Conservation (phyloP, 2,329 filamentous ascomycete genomes). For the Stenocarpella maydis region DNA sequence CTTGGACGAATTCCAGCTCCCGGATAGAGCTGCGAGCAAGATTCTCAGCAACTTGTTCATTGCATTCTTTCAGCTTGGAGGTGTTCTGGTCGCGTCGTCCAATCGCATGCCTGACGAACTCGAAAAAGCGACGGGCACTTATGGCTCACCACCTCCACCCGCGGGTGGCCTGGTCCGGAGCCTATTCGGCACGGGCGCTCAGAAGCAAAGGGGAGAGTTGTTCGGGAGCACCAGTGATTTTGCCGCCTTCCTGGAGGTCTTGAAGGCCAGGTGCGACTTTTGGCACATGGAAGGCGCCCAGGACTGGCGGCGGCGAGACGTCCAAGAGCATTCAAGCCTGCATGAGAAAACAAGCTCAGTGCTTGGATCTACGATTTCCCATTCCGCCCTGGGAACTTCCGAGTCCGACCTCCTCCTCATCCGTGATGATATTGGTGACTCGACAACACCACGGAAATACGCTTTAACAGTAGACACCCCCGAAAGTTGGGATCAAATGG, state of each 20-base stretch:
- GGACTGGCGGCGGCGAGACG: conserved; percentile 73
- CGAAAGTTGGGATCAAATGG: conserved; percentile 41
- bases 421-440: conserved; percentile 27
- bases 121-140: conserved; percentile 75
- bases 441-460: conserved; percentile 42
- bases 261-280: conserved; percentile 81
- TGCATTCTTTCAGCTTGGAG: conserved; percentile 82
- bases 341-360: neutral
- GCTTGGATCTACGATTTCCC: neutral
- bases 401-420: conserved; percentile 11
- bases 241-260: conserved; percentile 75
- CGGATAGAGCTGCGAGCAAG: conserved; percentile 79
- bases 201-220: conserved; percentile 55
- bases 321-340: conserved; percentile 27
- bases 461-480: conserved; percentile 39
- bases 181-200: conserved; percentile 52
- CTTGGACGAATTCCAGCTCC: conserved; percentile 84
- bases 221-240: conserved; percentile 75
- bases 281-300: conserved; percentile 82
- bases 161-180: conserved; percentile 60
- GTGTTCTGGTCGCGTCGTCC: conserved; percentile 80
- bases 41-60: conserved; percentile 82
- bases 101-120: conserved; percentile 87
- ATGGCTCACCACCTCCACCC: conserved; percentile 67
- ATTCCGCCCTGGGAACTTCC: conserved; percentile 12